Evolutionary conservation across 331 rosid species (phyloP).

Genomic region (Prunus yedoensis): DNA sequence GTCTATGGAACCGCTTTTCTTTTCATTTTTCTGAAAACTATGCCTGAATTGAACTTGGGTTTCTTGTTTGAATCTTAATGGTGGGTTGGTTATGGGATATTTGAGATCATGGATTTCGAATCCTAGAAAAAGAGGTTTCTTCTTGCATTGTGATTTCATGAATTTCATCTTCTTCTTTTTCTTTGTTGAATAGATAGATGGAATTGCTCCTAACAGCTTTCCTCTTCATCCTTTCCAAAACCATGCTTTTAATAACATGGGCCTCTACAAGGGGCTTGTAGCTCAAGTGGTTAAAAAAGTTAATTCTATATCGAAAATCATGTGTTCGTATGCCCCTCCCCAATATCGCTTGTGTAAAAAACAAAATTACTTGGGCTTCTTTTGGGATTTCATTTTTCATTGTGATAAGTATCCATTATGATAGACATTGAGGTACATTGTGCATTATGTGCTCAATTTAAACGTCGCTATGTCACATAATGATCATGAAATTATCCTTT

Average conservation of each 20-base stretch:
- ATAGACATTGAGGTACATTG: background rate
- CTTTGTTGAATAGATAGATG: too few species aligned
- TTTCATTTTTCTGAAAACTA: background rate
- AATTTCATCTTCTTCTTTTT: too few species aligned
- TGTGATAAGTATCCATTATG: background rate
- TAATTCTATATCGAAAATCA: too few species aligned
- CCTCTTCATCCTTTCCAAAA: too few species aligned
- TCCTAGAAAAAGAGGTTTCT: background rate
- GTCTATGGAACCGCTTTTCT: background rate
- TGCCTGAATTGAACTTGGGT: background rate
- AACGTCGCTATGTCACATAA: background rate
- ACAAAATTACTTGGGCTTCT: background rate
- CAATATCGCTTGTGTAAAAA: too few species aligned
- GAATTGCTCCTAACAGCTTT: too few species aligned
- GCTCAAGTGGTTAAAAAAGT: too few species aligned
- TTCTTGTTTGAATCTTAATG: background rate
- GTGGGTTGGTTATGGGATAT: background rate
- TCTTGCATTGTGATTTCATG: background rate
- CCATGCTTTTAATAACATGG: too few species aligned
- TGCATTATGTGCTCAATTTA: background rate
- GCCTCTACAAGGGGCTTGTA: too few species aligned
- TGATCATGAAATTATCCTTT: background rate
- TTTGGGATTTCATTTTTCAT: background rate
- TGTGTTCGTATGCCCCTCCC: too few species aligned
- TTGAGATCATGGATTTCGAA: background rate